Conservation (phyloP, 2,329 filamentous ascomycete genomes). For the Paradendryphiella salina region DNA sequence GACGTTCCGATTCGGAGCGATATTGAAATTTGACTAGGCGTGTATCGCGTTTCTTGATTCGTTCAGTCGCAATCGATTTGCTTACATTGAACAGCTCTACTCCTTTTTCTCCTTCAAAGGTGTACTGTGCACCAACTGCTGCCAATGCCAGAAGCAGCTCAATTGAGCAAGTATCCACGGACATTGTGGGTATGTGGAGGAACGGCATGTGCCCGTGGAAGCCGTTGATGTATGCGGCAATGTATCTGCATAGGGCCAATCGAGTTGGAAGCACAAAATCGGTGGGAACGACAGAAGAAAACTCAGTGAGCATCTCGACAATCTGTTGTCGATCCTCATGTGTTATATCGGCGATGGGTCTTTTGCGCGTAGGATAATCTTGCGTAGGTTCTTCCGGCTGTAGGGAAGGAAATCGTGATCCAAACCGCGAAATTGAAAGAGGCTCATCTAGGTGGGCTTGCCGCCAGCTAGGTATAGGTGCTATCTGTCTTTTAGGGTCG, state of each 20-base stretch:
- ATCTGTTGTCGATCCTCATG: constrained; percentile 49
- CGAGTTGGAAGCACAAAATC: constrained; percentile 71
- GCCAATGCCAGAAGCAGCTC: constrained; percentile 70
- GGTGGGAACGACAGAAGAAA: constrained; percentile 61
- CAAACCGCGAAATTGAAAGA: constrained; percentile 45
- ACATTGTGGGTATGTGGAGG: constrained; percentile 68
- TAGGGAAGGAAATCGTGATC: constrained; percentile 46
- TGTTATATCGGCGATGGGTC: constrained; percentile 43
- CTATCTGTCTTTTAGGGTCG: constrained; percentile 8
- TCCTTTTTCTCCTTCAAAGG: constrained; percentile 56
- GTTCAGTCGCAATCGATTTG: constrained; percentile 58
- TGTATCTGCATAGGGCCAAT: constrained; percentile 68
- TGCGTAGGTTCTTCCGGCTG: constrained; percentile 43
- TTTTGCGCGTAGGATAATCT: constrained; percentile 13
- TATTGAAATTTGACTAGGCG: constrained; percentile 44
- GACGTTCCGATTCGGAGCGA: constrained; percentile 25
- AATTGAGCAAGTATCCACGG: constrained; percentile 65
- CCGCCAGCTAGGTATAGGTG: constrained; percentile 11
- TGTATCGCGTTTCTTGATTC: constrained; percentile 56
- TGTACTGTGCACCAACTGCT: constrained; percentile 69
- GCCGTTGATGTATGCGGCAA: constrained; percentile 70
- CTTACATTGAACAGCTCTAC: constrained; percentile 62
- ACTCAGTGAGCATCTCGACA: constrained; percentile 63
- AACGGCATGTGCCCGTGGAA: constrained; percentile 66
- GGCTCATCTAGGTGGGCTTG: constrained; percentile 33